Percentiles rank a stretch among this genome's conserved stretches.
Conservation (phyloP, 2,329 filamentous ascomycete genomes). For the Cadophora sp. region DNA sequence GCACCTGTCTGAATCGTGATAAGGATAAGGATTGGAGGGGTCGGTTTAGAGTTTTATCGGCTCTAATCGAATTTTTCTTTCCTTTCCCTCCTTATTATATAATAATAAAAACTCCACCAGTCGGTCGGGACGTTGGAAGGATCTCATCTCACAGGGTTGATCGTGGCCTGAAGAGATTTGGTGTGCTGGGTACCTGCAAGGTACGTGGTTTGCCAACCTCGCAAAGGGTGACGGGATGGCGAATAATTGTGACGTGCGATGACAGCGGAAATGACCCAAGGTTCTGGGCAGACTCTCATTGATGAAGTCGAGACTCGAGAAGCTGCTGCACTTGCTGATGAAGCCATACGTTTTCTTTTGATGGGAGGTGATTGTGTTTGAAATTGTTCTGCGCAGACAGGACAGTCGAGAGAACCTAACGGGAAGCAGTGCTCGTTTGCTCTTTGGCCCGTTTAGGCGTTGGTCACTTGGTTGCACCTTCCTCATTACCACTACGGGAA, state of each 20-base stretch:
- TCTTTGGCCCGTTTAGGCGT: too few species aligned
- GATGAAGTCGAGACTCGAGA: background rate
- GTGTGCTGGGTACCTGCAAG: too few species aligned
- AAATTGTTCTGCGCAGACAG: too few species aligned
- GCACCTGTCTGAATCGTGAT: background rate
- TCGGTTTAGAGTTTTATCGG: background rate
- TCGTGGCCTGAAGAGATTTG: background rate
- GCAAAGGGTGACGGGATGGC: background rate
- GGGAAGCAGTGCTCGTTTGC: too few species aligned
- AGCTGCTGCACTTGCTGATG: background rate
- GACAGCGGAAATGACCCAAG: constrained; percentile 2
- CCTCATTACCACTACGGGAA: too few species aligned
- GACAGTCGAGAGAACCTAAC: too few species aligned
- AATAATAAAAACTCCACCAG: background rate
- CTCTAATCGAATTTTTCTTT: constrained; percentile 5
- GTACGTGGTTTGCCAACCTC: background rate
- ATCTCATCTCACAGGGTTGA: background rate
- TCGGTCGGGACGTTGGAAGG: too few species aligned
- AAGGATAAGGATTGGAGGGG: background rate
- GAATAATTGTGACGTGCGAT: background rate
- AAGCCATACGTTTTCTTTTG: background rate
- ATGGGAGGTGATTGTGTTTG: too few species aligned
- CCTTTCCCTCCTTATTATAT: background rate
- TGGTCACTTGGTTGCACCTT: too few species aligned
- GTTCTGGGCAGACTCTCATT: background rate